Percentiles rank a stretch among this genome's conserved stretches.
phyloP scores from a whole-genome alignment of 345 rosid genomes.

The Melastoma malabathricum region DNA sequence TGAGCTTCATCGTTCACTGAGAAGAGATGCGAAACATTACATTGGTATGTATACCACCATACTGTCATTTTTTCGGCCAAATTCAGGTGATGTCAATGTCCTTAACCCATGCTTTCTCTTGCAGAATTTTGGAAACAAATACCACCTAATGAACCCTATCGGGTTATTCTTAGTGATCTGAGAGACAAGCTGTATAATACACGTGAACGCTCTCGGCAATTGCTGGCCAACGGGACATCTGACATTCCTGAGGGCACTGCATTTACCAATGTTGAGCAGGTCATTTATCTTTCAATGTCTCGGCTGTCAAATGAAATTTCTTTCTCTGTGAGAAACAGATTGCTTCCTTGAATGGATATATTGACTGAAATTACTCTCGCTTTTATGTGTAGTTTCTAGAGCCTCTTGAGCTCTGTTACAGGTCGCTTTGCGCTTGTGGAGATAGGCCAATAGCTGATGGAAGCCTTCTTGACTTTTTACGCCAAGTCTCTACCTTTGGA shows the following conservation, averaged over 20 bases:
- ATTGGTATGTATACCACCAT: constrained; percentile 36
- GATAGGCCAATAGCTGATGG: constrained; percentile 95
- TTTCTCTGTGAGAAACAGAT: background rate
- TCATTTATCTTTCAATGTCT: constrained; percentile 3
- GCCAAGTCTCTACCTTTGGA: constrained; percentile 95
- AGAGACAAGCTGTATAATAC: constrained; percentile 88
- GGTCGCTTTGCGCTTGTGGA: constrained; percentile 73
- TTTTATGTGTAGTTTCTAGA: constrained; percentile 53
- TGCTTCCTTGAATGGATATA: background rate
- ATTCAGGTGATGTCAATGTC: background rate
- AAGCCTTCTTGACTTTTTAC: constrained; percentile 87
- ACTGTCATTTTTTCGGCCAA: background rate
- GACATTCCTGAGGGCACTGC: constrained; percentile 71
- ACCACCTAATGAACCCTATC: constrained; percentile 83
- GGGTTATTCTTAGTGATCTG: constrained; percentile 84
- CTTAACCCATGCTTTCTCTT: constrained; percentile 7
- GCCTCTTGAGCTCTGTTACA: constrained; percentile 96
- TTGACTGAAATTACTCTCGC: background rate
- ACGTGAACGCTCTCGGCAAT: constrained; percentile 84
- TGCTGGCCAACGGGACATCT: constrained; percentile 59
- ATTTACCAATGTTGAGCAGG: constrained; percentile 77
- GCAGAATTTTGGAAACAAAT: constrained; percentile 94
- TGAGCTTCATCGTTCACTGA: constrained; percentile 56
- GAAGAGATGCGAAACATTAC: constrained; percentile 86
- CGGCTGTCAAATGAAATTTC: background rate